These are phyloP conservation scores for Phaseolus lunatus DNA, from an alignment of 306 rosid genomes.

Conservation along the genomic window DNA sequence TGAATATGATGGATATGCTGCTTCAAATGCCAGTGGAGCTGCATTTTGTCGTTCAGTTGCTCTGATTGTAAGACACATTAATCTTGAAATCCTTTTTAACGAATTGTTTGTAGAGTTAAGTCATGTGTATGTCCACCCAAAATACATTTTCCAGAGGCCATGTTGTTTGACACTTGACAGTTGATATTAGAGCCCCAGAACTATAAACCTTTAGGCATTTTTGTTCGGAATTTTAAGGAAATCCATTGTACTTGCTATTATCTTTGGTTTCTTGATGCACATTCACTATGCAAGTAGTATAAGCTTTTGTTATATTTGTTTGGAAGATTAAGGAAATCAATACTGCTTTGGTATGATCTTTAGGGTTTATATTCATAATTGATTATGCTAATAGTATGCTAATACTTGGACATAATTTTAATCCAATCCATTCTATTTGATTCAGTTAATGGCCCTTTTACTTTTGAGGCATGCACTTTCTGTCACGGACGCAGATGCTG, in stretches of 20 bases:
- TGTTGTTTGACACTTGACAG: not conserved
- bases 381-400: not conserved
- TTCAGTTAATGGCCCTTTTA: constrained; percentile 85
- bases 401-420: constrained; percentile 13
- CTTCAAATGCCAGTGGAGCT: constrained; percentile 78
- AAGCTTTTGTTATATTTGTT: constrained; percentile 45
- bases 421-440: constrained; percentile 38
- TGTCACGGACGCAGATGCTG: constrained; percentile 64
- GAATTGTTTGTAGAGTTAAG: not conserved
- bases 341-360: constrained; percentile 7
- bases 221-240: constrained; percentile 4
- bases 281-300: not conserved
- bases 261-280: constrained; percentile 1
- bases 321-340: not conserved
- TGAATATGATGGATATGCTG: constrained; percentile 82
- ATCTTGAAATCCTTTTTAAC: constrained; percentile 1
- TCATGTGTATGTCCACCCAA: not conserved
- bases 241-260: not conserved
- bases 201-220: constrained; percentile 47
- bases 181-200: not conserved
- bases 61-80: constrained; percentile 65
- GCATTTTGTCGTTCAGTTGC: constrained; percentile 89
- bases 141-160: not conserved
- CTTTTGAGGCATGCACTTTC: constrained; percentile 79
- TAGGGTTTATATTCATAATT: not conserved